Conservation (phyloP, 805 yeast genomes). For the Spathaspora girioi region DNA sequence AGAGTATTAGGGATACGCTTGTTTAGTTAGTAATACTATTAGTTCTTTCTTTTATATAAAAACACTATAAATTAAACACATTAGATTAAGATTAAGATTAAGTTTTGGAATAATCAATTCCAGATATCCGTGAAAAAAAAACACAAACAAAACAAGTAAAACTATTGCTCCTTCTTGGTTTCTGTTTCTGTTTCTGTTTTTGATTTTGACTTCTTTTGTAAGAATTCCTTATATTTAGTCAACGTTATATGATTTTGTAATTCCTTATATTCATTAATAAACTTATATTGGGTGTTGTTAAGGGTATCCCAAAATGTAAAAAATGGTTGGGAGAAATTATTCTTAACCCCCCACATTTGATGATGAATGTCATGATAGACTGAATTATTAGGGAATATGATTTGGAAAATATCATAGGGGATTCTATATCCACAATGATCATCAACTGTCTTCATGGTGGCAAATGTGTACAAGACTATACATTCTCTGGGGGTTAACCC, state of each 20-base stretch:
- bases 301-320: constrained; percentile 88
- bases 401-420: constrained; percentile 89
- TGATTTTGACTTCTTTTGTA: constrained; percentile 30
- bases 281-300: constrained; percentile 66
- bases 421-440: constrained; percentile 98
- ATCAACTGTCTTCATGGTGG: constrained; percentile 94
- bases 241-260: constrained; percentile 66
- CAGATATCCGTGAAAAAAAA: neutral
- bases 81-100: neutral
- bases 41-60: neutral
- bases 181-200: neutral
- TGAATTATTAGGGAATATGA: constrained; percentile 89
- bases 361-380: constrained; percentile 97
- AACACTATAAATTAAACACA: neutral
- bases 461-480: constrained; percentile 70
- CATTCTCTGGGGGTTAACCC: constrained; percentile 75
- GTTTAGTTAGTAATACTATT: neutral
- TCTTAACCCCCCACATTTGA: constrained; percentile 91
- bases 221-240: constrained; percentile 59
- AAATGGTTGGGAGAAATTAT: constrained; percentile 93
- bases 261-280: constrained; percentile 57
- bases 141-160: neutral
- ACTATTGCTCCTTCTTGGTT: neutral
- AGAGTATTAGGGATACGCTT: too few species aligned
- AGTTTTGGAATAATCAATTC: neutral